These are phyloP conservation scores for Tubosaeta sp. DNA, from an alignment of 768 basidiomycete genomes.

Conservation along the genomic window DNA sequence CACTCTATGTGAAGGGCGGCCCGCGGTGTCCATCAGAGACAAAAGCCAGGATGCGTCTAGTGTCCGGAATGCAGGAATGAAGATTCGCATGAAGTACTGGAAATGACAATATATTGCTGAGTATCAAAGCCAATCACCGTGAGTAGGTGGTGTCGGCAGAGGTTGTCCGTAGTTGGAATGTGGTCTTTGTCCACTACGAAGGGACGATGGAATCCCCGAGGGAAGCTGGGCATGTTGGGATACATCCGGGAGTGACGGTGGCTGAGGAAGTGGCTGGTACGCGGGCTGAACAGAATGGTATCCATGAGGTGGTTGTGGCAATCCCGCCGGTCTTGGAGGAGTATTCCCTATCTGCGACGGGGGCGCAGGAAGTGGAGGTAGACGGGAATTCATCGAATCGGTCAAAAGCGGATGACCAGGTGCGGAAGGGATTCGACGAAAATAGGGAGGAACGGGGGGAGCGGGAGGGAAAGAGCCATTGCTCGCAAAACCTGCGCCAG, in stretches of 20 bases:
- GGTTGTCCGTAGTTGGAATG: constrained; percentile 30
- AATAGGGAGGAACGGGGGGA: constrained; percentile 31
- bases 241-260: constrained; percentile 30
- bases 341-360: constrained; percentile 21
- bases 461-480: constrained; percentile 16
- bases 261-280: constrained; percentile 33
- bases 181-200: constrained; percentile 36
- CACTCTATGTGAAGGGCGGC: constrained; percentile 14
- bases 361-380: constrained; percentile 27
- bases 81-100: constrained; percentile 8
- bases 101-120: constrained; percentile 15
- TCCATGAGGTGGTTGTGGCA: constrained; percentile 47
- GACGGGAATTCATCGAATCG: constrained; percentile 15
- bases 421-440: constrained; percentile 27
- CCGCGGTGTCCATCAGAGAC: constrained; percentile 1
- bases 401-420: constrained; percentile 23
- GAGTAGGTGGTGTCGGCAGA: constrained; percentile 23
- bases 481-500: constrained; percentile 13
- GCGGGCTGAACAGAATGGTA: constrained; percentile 41
- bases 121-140: constrained; percentile 19
- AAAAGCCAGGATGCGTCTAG: constrained; percentile 2
- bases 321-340: constrained; percentile 41
- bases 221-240: constrained; percentile 26
- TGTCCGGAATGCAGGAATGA: constrained; percentile 9
- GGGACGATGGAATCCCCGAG: constrained; percentile 21